Evolutionary conservation across 305 asterid genomes (phyloP), one percentile per base, ranked within the genome.

Genomic region (Fraxinus latifolia): DNA sequence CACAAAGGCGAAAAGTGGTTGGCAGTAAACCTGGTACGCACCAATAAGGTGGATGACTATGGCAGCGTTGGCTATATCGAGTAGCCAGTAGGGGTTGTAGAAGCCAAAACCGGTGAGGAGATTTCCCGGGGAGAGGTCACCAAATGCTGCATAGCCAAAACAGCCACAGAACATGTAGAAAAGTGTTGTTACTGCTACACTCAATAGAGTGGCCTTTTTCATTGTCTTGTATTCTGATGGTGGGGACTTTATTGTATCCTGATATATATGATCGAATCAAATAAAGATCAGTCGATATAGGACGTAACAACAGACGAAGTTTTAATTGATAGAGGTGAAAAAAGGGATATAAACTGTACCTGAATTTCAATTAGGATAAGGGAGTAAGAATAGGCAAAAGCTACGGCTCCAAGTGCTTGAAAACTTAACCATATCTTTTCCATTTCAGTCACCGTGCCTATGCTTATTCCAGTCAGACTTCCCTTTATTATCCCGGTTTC

Each of bases 401-500:
- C 95, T 50, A 93, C 88, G 32, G 89, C 95, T 47, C 97, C 95
- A 65, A 93, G 89, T 78, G 97, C 92, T 85, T 91, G 93, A 75
- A 90, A 88, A 78, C 87, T 87, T 85, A 85, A 83, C 97, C 98
- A 92, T 7, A 90, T 82, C 85, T 92, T 94, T 76, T 91, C 86
- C 33, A 90, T 86, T 80, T 89, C 85, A 37, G 88, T 89, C 0
- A 89, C 88, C 27, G 79, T 77, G 37, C 90, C 91, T 15, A 91
- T 77, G 77, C 90, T 86, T 83, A 90, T 82, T 58, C 95, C 94
- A 25, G 90, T 88, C 4, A 90, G 77, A 79, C 93, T 90, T 79
- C 97, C 97, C 76, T 27, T 82, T 77, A 91, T 83, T 70, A 70
- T 72, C n/a, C 95, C 97, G 34, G 87, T 79, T 85, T 87, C 97